These are phyloP conservation scores for Citrus inodora DNA, from an alignment of 345 rosid species.

Conservation along the genomic window DNA sequence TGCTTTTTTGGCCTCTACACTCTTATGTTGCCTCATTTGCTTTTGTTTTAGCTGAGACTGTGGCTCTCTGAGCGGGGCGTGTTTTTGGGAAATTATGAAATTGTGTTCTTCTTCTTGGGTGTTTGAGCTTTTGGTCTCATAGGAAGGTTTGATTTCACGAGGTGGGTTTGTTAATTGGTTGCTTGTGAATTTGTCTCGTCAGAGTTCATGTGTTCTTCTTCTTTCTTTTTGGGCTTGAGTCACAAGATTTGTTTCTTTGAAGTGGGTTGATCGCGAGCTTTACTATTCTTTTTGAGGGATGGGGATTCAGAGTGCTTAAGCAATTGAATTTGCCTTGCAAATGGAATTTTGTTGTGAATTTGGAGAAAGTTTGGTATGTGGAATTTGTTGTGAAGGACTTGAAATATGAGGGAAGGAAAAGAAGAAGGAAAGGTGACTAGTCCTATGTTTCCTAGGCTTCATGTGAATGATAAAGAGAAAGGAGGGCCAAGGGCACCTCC, in stretches of 20 bases:
- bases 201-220: slow-evolving; percentile 10
- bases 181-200: neutral
- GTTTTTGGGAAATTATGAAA: neutral
- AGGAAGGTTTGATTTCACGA: slow-evolving; percentile 1
- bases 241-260: slow-evolving; percentile 17
- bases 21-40: slow-evolving; percentile 5
- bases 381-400: slow-evolving; percentile 14
- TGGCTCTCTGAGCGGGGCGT: neutral
- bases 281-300: neutral
- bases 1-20: neutral
- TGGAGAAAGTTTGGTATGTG: slow-evolving; percentile 9
- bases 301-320: neutral
- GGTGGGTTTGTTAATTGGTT: neutral
- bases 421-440: slow-evolving; percentile 42
- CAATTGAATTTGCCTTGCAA: slow-evolving; percentile 11
- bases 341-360: slow-evolving; percentile 19
- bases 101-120: neutral
- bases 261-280: slow-evolving; percentile 17
- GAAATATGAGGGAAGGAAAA: slow-evolving; percentile 38
- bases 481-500: slow-evolving; percentile 74
- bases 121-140: neutral
- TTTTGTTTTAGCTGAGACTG: slow-evolving; percentile 16
- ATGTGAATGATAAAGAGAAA: slow-evolving; percentile 59
- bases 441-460: slow-evolving; percentile 74
- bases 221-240: slow-evolving; percentile 8